Base-by-base conservation (phyloP, 495 filamentous ascomycete species). In the Aspergillus affinis region DNA sequence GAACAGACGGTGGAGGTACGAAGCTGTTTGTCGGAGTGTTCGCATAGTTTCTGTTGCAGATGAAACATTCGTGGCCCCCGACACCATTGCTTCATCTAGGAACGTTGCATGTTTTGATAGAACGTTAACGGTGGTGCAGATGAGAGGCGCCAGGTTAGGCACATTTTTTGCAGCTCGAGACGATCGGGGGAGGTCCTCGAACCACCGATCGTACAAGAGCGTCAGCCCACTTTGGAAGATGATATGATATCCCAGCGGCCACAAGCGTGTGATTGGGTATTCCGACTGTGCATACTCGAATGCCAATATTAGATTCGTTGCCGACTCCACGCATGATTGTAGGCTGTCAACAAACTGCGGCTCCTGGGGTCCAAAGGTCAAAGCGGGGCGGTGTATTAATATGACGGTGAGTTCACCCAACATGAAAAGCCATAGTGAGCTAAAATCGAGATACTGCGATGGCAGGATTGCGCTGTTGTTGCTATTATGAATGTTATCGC, bases 291-390 rank as follows among this genome's bases (percentile, higher is more conserved):
- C 23, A 49, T 6, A 3, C 17, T 49, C 48, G 13, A 49, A 49
- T 2, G 48, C 48, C 5, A 20, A 21, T 19, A 49, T 21, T 7
- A 49, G n/a, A 7, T 26, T 19, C 19, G 48, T 49, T 49, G 48
- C 48, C n/a, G 48, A 7, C 20, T 48, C 46, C 17, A 21, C 20
- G 46, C 46, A 48, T n/a, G 46, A n/a, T 21, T 48, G 46, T 51
- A 41, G 30, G n/a, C 51, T 54, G 15, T 54, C 20, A 17, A 41
- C 30, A 54, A 54, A 54, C 21, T 54, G 51, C 4, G 23, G 23
- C 12, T 54, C 15, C 4, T 15, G 17, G 5, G 23, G 51, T 6
- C 32, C 51, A 21, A 54, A 54, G 2, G 51, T 54, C 51, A 54
- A 54, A 4, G 51, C 51, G 7, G 51, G 51, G 1, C 17, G 51